phyloP scores from a whole-genome alignment of 2,329 filamentous ascomycete genomes.

The Cytospora piceicola region DNA sequence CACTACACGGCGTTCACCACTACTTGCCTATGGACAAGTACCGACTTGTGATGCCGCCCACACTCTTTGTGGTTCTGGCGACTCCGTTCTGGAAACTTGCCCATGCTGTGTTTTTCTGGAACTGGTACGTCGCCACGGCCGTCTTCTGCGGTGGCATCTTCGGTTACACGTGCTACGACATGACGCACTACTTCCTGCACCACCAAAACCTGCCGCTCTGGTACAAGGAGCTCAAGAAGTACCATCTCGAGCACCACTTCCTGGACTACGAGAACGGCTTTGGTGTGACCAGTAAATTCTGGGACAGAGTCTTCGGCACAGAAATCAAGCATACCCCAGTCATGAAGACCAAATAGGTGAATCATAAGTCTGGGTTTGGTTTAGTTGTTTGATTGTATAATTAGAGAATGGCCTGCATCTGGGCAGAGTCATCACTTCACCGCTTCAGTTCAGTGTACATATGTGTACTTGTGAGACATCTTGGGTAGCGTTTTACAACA shows the following conservation, averaged over 20 bases:
- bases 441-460: constrained; percentile 26
- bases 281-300: constrained; percentile 94
- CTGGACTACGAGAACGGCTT: constrained; percentile 98
- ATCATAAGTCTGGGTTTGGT: background rate
- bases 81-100: constrained; percentile 92
- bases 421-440: background rate
- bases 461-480: constrained; percentile 21
- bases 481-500: background rate
- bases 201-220: constrained; percentile 89
- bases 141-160: constrained; percentile 91
- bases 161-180: constrained; percentile 93
- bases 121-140: constrained; percentile 80
- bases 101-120: constrained; percentile 77
- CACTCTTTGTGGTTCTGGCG: constrained; percentile 81
- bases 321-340: constrained; percentile 58
- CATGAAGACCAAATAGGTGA: constrained; percentile 42
- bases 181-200: constrained; percentile 98
- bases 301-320: constrained; percentile 91
- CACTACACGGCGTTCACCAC: constrained; percentile 96
- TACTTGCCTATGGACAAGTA: constrained; percentile 99
- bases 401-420: constrained; percentile 1
- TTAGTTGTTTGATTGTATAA: background rate
- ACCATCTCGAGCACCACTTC: constrained; percentile 96
- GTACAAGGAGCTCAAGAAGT: constrained; percentile 94
- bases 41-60: constrained; percentile 94